Evolutionary conservation across 306 rosid species (phyloP).

Genomic region (Quercus variabilis): DNA sequence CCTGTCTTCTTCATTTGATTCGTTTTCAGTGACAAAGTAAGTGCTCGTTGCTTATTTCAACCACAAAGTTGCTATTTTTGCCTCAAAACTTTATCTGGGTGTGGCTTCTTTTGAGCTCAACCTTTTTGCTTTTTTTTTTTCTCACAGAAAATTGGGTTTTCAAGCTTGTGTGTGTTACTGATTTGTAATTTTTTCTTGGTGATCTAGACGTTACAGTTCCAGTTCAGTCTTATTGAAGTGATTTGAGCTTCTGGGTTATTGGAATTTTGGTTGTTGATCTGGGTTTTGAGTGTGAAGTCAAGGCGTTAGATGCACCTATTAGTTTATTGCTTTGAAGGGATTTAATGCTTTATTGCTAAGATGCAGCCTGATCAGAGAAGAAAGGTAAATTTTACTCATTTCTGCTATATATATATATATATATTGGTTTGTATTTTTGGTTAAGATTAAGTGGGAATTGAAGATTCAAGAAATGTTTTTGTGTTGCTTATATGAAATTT

Average conservation of each 20-base stretch:
- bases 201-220: slow-evolving; percentile 31
- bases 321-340: slow-evolving; percentile 22
- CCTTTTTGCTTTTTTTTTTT: neutral
- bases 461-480: neutral
- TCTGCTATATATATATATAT: neutral
- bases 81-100: slow-evolving; percentile 16
- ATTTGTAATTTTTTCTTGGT: slow-evolving; percentile 21
- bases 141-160: slow-evolving; percentile 3
- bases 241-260: slow-evolving; percentile 30
- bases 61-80: slow-evolving; percentile 13
- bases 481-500: neutral
- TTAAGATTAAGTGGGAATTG: neutral
- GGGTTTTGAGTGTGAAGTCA: slow-evolving; percentile 29
- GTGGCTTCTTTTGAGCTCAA: slow-evolving; percentile 11
- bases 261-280: slow-evolving; percentile 42
- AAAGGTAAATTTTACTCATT: slow-evolving; percentile 58
- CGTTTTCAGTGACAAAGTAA: neutral
- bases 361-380: slow-evolving; percentile 89
- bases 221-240: slow-evolving; percentile 25
- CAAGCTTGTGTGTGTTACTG: slow-evolving; percentile 14
- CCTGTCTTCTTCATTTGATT: slow-evolving; percentile 18
- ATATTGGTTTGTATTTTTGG: neutral
- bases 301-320: slow-evolving; percentile 44
- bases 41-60: slow-evolving; percentile 20
- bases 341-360: slow-evolving; percentile 50